A percentile compares a stretch with the other conserved stretches of the same genome.
These are phyloP conservation scores for Fusarium udum DNA, from an alignment of 2,329 filamentous ascomycete genomes.

Conservation along the genomic window DNA sequence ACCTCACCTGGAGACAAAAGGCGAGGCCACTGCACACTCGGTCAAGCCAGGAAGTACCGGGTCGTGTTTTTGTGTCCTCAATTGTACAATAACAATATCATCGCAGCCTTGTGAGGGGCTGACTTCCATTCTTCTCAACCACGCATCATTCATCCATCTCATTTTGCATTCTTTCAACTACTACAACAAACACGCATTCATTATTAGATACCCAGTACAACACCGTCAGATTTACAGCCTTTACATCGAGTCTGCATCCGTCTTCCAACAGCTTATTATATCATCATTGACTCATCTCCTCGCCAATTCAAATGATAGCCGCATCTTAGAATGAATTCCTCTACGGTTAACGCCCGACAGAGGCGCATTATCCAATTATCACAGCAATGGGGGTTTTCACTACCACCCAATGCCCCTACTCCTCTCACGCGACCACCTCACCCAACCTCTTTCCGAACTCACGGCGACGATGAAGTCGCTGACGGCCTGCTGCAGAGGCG, in stretches of 20 bases:
- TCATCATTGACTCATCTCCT: background rate
- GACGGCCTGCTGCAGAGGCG: conserved; percentile 64
- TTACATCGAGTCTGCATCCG: background rate
- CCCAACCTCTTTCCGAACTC: conserved; percentile 55
- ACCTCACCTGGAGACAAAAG: conserved; percentile 28
- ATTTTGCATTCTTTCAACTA: conserved; percentile 10
- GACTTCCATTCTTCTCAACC: conserved; percentile 1
- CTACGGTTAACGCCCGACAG: conserved; percentile 52
- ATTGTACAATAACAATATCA: background rate
- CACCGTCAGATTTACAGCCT: background rate
- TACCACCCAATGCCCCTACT: conserved; percentile 51
- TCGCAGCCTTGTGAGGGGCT: conserved; percentile 27
- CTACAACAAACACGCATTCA: background rate
- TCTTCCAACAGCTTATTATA: background rate
- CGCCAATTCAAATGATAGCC: conserved; percentile 21
- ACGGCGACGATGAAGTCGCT: conserved; percentile 61
- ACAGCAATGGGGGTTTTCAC: conserved; percentile 58
- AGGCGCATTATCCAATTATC: conserved; percentile 61
- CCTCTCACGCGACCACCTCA: conserved; percentile 55
- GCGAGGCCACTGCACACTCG: background rate
- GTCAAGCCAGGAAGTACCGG: conserved; percentile 15
- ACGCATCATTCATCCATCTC: background rate
- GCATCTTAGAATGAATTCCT: conserved; percentile 43
- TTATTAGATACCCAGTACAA: background rate
- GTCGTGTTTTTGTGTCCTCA: background rate